phyloP scores from a whole-genome alignment of 2,329 filamentous ascomycete genomes.

The Arthroderma uncinatum region DNA sequence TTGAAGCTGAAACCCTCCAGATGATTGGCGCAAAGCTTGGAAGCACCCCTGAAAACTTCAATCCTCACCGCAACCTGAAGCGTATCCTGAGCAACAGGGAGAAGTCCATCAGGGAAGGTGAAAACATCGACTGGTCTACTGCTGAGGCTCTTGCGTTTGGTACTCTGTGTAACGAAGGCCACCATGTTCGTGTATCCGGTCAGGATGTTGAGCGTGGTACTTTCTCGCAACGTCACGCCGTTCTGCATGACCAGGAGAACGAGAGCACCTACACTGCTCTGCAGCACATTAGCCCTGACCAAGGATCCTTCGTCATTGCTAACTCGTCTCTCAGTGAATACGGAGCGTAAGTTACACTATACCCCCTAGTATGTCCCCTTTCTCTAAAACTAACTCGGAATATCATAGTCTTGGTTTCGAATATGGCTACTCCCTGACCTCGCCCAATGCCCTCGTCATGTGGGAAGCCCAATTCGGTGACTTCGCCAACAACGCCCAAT shows the following conservation, averaged over 20 bases:
- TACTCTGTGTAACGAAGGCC: constrained; percentile 77
- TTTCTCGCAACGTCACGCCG: constrained; percentile 94
- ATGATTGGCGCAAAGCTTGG: constrained; percentile 76
- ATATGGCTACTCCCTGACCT: constrained; percentile 95
- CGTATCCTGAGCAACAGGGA: constrained; percentile 82
- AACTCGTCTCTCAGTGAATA: constrained; percentile 81
- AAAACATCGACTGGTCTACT: constrained; percentile 95
- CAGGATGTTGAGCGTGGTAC: constrained; percentile 99
- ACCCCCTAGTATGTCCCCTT: neutral
- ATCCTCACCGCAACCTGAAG: constrained; percentile 88
- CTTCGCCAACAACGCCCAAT: constrained; percentile 98
- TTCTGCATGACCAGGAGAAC: constrained; percentile 93
- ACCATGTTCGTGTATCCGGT: constrained; percentile 94
- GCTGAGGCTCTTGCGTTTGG: constrained; percentile 94
- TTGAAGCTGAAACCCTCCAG: constrained; percentile 60
- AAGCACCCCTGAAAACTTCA: constrained; percentile 69
- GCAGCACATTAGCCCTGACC: constrained; percentile 77
- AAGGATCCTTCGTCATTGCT: constrained; percentile 90
- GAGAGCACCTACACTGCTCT: constrained; percentile 89
- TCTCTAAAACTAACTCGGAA: constrained; percentile 34
- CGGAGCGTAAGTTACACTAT: constrained; percentile 43
- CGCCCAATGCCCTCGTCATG: constrained; percentile 93
- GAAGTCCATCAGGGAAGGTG: constrained; percentile 83
- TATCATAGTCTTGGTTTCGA: constrained; percentile 77
- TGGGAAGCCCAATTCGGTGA: constrained; percentile 99